Percentiles rank a stretch among this genome's conserved stretches.
Conservation (phyloP, 2,329 filamentous ascomycete species). For the Colletotrichum truncatum region DNA sequence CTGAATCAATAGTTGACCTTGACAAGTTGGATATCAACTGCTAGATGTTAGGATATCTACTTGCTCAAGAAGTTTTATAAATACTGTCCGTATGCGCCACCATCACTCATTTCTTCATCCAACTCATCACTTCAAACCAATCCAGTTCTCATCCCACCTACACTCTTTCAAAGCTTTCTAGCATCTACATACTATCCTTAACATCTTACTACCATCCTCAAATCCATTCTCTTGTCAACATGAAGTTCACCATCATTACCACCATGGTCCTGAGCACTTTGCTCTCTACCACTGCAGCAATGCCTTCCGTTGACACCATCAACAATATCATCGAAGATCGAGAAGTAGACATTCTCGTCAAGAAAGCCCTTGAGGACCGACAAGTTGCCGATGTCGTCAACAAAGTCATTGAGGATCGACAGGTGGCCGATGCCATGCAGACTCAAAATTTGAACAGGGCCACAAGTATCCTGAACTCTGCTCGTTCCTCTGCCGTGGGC, state of each 20-base stretch:
- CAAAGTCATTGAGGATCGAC: not conserved
- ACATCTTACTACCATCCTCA: not conserved
- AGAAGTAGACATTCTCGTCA: no score
- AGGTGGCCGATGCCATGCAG: constrained; percentile 8
- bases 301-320: not conserved
- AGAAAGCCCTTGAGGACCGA: not conserved
- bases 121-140: no score
- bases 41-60: no score
- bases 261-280: constrained; percentile 1
- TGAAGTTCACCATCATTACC: constrained; percentile 7
- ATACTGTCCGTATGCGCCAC: no score
- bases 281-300: not conserved
- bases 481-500: not conserved
- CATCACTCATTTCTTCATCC: no score
- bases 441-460: constrained; percentile 1
- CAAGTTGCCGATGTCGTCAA: constrained; percentile 6
- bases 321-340: not conserved
- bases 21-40: no score
- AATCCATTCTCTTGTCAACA: not conserved
- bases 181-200: not conserved
- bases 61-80: no score
- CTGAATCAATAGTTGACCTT: no score
- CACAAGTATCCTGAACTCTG: constrained; percentile 6
- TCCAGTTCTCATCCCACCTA: not conserved
- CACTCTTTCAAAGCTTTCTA: not conserved